Evolutionary conservation across 495 filamentous ascomycete genomes (phyloP).

Genomic region (Pseudotulostoma volvatum): DNA sequence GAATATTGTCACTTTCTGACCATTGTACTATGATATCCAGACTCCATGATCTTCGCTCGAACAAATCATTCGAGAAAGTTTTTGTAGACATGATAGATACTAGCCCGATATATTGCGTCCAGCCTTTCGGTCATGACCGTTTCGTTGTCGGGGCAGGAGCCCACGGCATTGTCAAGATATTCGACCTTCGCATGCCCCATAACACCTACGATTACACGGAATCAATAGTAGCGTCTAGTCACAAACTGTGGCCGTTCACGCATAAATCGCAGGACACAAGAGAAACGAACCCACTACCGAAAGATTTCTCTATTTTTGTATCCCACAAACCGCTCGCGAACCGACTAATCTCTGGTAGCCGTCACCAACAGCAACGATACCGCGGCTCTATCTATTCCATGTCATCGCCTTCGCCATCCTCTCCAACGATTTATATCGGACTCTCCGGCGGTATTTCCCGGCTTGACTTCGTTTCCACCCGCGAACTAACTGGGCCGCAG

Average conservation of each 20-base stretch:
- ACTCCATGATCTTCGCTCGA: slow-evolving; percentile 52
- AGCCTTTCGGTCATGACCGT: slow-evolving; percentile 35
- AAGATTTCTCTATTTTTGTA: slow-evolving; percentile 26
- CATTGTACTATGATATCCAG: too few species aligned
- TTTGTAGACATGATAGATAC: slow-evolving; percentile 42
- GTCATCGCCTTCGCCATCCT: slow-evolving; percentile 37
- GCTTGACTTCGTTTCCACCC: slow-evolving; percentile 35
- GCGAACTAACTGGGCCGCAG: slow-evolving; percentile 20
- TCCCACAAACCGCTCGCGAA: too few species aligned
- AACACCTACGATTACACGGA: slow-evolving; percentile 29
- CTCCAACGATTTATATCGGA: slow-evolving; percentile 41
- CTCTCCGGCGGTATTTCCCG: slow-evolving; percentile 35
- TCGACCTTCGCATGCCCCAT: slow-evolving; percentile 45
- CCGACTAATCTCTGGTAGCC: too few species aligned
- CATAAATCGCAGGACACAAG: background rate
- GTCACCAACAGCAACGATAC: slow-evolving; percentile 15
- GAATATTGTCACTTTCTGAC: too few species aligned
- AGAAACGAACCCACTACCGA: slow-evolving; percentile 8
- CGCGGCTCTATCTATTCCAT: slow-evolving; percentile 41
- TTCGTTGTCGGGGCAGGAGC: slow-evolving; percentile 41
- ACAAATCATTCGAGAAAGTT: slow-evolving; percentile 23
- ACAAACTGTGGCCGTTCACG: too few species aligned
- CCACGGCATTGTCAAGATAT: slow-evolving; percentile 45
- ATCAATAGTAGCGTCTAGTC: slow-evolving; percentile 7
- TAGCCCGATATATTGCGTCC: slow-evolving; percentile 42